Conservation (phyloP, 495 filamentous ascomycete species). For the Amorphotheca resinae region DNA sequence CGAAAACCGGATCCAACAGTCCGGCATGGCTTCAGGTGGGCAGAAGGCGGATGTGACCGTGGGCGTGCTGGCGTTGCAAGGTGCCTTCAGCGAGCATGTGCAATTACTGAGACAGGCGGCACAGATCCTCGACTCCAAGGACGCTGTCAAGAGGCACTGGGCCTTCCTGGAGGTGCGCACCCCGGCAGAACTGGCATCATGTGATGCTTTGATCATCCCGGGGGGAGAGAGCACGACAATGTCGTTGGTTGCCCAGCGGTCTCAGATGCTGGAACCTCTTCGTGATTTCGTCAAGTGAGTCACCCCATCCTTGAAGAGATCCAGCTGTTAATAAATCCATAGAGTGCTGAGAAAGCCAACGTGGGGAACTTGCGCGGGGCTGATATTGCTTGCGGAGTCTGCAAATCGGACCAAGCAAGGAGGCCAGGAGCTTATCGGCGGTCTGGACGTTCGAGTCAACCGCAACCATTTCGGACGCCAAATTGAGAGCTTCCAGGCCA, state of each 20-base stretch:
- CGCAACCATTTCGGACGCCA: conserved; percentile 96
- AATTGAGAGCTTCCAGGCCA: conserved; percentile 79
- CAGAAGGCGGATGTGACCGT: conserved; percentile 34
- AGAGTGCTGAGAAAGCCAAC: conserved; percentile 63
- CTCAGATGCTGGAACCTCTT: conserved; percentile 70
- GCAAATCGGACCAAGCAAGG: conserved; percentile 82
- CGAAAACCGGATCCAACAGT: too few species aligned
- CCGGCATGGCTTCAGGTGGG: too few species aligned
- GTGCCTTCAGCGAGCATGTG: conserved; percentile 84
- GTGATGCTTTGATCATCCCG: conserved; percentile 79
- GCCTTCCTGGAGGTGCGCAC: conserved; percentile 72
- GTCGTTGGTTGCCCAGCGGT: conserved; percentile 72
- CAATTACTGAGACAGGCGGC: conserved; percentile 60
- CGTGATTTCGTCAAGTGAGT: conserved; percentile 88
- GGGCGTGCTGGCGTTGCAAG: conserved; percentile 85
- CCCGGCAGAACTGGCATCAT: conserved; percentile 49
- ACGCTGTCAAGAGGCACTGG: conserved; percentile 23
- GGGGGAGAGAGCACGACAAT: conserved; percentile 94
- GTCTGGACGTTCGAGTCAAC: conserved; percentile 80
- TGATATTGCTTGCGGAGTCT: conserved; percentile 81
- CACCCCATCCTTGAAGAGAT: conserved; percentile 1
- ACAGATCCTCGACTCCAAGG: conserved; percentile 22
- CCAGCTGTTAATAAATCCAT: not conserved
- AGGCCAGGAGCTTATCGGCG: conserved; percentile 88
- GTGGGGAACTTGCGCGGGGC: conserved; percentile 93